A percentile compares a stretch with the other conserved stretches of the same genome.
Conservation (phyloP, 345 rosid genomes). For the Salix suchowensis region DNA sequence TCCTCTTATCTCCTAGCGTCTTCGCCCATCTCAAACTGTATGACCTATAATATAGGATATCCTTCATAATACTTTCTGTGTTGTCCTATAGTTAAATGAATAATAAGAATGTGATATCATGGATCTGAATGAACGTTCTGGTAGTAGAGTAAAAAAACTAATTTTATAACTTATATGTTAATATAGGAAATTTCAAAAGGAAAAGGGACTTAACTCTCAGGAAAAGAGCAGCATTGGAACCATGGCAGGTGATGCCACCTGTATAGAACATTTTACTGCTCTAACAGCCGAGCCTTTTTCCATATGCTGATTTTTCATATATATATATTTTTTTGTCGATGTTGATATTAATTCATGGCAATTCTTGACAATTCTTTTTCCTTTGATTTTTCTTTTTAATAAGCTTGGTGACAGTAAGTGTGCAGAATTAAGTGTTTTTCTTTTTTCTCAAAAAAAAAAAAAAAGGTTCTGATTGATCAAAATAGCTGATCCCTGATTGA, state of each 20-base stretch:
- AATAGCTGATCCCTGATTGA: not conserved
- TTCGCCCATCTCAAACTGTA: not conserved
- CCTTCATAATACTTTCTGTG: not conserved
- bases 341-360: not conserved
- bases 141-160: not conserved
- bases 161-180: not conserved
- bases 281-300: not conserved
- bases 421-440: not conserved
- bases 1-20: not conserved
- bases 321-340: too few species aligned
- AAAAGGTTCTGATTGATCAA: not conserved
- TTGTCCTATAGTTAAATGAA: not conserved
- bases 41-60: not conserved
- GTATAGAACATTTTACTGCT: not conserved
- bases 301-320: not conserved
- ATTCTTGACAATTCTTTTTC: not conserved
- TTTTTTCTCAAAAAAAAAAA: too few species aligned
- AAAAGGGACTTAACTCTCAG: conserved; percentile 16
- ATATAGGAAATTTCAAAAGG: conserved; percentile 18
- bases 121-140: too few species aligned
- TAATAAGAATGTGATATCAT: too few species aligned
- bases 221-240: conserved; percentile 20
- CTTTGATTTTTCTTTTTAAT: too few species aligned
- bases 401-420: not conserved
- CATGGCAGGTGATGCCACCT: conserved; percentile 33